phyloP scores from a whole-genome alignment of 2,329 filamentous ascomycete genomes.

The Sordariomycetes sp. region DNA sequence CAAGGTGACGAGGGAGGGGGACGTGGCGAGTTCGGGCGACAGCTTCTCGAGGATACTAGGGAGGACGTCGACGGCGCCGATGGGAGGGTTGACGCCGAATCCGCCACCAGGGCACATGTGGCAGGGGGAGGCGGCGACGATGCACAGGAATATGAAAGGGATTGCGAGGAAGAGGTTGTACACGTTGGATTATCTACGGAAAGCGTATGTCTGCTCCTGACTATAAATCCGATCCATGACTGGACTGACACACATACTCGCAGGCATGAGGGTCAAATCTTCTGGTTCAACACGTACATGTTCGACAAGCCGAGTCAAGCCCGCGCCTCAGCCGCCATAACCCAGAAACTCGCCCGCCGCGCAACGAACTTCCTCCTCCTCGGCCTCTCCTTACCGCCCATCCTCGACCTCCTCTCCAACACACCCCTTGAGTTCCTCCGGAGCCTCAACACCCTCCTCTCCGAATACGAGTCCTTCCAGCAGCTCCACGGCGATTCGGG shows the following conservation, averaged over 20 bases:
- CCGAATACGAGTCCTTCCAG: constrained; percentile 91
- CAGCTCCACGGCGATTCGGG: constrained; percentile 72
- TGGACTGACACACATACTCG: neutral
- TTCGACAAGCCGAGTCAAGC: constrained; percentile 73
- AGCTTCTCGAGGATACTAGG: constrained; percentile 28
- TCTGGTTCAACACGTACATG: constrained; percentile 96
- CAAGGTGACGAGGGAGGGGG: constrained; percentile 22
- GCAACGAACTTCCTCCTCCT: constrained; percentile 90
- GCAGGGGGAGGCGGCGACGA: constrained; percentile 27
- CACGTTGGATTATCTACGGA: constrained; percentile 83
- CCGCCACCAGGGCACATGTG: constrained; percentile 8
- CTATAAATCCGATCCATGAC: neutral
- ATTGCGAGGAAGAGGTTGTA: constrained; percentile 85
- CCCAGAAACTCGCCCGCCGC: constrained; percentile 71
- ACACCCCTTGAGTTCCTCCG: constrained; percentile 76
- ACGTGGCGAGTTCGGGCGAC: constrained; percentile 17
- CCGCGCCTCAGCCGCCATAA: constrained; percentile 75
- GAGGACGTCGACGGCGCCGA: constrained; percentile 23
- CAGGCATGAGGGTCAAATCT: constrained; percentile 85
- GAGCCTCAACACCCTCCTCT: constrained; percentile 69
- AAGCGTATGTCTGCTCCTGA: constrained; percentile 50
- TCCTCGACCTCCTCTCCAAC: constrained; percentile 75
- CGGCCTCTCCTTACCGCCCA: constrained; percentile 77
- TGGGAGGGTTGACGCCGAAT: constrained; percentile 13
- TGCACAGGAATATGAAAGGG: constrained; percentile 62